These are phyloP conservation scores for Agapanthus africanus DNA, from an alignment of 106 monocot species.

Conservation along the genomic window DNA sequence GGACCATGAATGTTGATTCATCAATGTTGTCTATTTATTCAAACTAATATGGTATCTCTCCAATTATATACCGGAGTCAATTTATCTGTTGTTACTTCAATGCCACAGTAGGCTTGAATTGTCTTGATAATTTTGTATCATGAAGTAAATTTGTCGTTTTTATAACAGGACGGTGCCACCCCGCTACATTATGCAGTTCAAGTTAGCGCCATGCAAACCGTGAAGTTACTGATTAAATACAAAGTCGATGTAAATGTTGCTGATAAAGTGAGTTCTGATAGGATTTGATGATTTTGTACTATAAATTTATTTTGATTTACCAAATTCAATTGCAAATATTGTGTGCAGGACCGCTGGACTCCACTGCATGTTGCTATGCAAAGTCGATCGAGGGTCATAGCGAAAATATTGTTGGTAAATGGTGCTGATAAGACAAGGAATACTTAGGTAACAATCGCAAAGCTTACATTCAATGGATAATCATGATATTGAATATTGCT, in stretches of 20 bases:
- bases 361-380: slow-evolving; percentile 88
- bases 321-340: background rate
- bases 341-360: slow-evolving; percentile 86
- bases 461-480: background rate
- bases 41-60: too few species aligned
- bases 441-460: slow-evolving; percentile 54
- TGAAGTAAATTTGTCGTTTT: too few species aligned
- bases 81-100: too few species aligned
- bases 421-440: slow-evolving; percentile 79
- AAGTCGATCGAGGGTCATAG: slow-evolving; percentile 78
- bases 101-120: too few species aligned
- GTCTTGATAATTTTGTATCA: too few species aligned
- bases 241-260: slow-evolving; percentile 90
- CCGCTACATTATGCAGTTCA: slow-evolving; percentile 90
- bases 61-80: too few species aligned
- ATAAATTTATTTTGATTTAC: background rate
- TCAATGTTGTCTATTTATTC: too few species aligned
- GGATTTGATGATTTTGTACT: too few species aligned
- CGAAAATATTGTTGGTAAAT: slow-evolving; percentile 79
- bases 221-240: slow-evolving; percentile 85
- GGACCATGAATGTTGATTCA: too few species aligned
- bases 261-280: slow-evolving; percentile 71
- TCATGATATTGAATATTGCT: background rate
- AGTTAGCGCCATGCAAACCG: slow-evolving; percentile 91
- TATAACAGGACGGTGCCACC: slow-evolving; percentile 78